Conservation (phyloP, 2,329 filamentous ascomycete species). For the Pyricularia grisea region DNA sequence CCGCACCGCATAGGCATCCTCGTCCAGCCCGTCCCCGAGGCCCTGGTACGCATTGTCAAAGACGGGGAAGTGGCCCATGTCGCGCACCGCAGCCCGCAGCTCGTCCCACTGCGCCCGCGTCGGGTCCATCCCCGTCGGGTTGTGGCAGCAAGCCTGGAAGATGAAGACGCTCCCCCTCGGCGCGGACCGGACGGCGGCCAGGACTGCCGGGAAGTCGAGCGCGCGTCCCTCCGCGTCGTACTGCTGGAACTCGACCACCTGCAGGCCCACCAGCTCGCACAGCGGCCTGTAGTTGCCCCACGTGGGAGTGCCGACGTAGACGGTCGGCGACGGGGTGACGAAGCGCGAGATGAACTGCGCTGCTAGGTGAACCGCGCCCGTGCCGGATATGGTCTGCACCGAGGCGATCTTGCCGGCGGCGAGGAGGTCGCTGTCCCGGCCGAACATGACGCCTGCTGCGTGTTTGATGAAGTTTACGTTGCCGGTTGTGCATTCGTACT, state of each 20-base stretch:
- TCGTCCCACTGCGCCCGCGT: slow-evolving; percentile 20
- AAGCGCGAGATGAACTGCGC: slow-evolving; percentile 19
- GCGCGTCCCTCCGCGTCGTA: slow-evolving; percentile 15
- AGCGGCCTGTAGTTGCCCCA: slow-evolving; percentile 25
- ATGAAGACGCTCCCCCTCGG: slow-evolving; percentile 21
- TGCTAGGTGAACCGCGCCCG: slow-evolving; percentile 25
- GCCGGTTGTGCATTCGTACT: slow-evolving; percentile 26
- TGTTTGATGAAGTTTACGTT: slow-evolving; percentile 18
- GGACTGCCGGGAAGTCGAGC: slow-evolving; percentile 18
- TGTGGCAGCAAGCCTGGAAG: slow-evolving; percentile 26
- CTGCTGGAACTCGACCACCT: slow-evolving; percentile 19
- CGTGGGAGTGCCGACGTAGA: slow-evolving; percentile 21
- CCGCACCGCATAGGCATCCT: slow-evolving; percentile 20
- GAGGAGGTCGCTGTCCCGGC: slow-evolving; percentile 10
- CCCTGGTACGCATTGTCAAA: slow-evolving; percentile 29
- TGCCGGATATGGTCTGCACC: slow-evolving; percentile 27
- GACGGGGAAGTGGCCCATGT: slow-evolving; percentile 18
- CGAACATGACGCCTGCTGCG: slow-evolving; percentile 21
- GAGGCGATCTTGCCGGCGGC: slow-evolving; percentile 17
- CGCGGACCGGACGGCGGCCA: slow-evolving; percentile 15
- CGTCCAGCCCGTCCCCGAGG: slow-evolving; percentile 20
- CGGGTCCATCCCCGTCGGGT: slow-evolving; percentile 24
- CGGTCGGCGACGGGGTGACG: slow-evolving; percentile 13
- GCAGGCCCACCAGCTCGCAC: slow-evolving; percentile 19
- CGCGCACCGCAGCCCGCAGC: slow-evolving; percentile 15